Evolutionary conservation across 2,329 filamentous ascomycete genomes (phyloP), one percentile per base, ranked within the genome.

Genomic region (Aspergillus neoniger): DNA sequence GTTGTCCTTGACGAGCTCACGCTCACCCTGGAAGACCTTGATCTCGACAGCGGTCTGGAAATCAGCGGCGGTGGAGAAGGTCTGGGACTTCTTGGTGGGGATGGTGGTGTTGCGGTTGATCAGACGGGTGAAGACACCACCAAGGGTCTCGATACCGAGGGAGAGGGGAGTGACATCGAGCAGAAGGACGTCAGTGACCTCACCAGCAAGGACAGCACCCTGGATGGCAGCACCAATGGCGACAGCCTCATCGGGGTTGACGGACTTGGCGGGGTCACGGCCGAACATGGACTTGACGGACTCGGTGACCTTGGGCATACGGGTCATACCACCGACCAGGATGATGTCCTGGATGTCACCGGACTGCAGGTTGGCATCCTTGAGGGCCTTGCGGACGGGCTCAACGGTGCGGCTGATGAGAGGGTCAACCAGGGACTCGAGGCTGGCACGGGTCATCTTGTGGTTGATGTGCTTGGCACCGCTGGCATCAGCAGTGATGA

Each of bases 71-170:
- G 94, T 98, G 59, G 93, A 97, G 88, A 98, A 98, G 76, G 93
- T 88, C 83, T 97, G 92, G 12, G 93, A 97, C 85, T 98, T 98
- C 90, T 97, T 97, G 83, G 94, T 98, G 60, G 94, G 94, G 76
- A 98, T 98, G 68, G 94, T 97, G 75, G 94, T 98, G 87, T 98
- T 98, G 73, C 94, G 91, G 89, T 96, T 96, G 85, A 98, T 98
- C 80, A 98, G 81, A 76, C 92, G 92, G 66, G 94, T 97, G 86
- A 98, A 96, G 74, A 97, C 93, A 87, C 94, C 94, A 71, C 94
- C 94, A 32, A 96, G 90, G 60, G 94, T 98, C 88, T 98, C 94
- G 70, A 98, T 97, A 90, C 94, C 94, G 66, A 98, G 92, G 55
- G 94, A 97, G 39, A 97, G 87, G 70, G 94, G 94, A 67, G 94